These are phyloP conservation scores for Candida golubevii DNA, from an alignment of 805 yeast genomes.

Conservation along the genomic window DNA sequence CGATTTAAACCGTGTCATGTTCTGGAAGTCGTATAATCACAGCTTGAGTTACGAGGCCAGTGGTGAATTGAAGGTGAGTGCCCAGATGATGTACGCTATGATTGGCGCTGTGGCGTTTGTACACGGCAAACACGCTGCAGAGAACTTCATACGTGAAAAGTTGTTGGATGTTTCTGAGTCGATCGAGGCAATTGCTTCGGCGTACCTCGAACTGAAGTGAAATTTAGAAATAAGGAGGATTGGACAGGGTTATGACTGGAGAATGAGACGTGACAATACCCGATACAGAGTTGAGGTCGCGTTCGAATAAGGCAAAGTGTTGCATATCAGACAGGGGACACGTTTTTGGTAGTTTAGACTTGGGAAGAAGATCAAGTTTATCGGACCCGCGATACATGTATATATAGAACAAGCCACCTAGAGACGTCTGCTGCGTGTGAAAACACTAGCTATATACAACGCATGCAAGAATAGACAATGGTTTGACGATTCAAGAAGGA, in stretches of 20 bases:
- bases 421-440: background rate
- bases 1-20: conserved; percentile 50
- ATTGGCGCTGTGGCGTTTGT: conserved; percentile 64
- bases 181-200: conserved; percentile 33
- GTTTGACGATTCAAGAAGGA: background rate
- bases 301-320: background rate
- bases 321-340: background rate
- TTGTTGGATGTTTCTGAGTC: conserved; percentile 32
- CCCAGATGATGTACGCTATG: conserved; percentile 55
- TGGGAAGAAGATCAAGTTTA: background rate
- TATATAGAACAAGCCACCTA: background rate
- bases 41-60: conserved; percentile 41
- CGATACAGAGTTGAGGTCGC: no score
- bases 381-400: background rate
- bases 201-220: conserved; percentile 20
- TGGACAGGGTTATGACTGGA: background rate
- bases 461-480: background rate
- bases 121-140: conserved; percentile 59
- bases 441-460: background rate
- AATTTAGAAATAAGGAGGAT: background rate
- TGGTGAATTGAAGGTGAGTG: conserved; percentile 54
- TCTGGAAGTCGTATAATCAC: conserved; percentile 61
- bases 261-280: background rate
- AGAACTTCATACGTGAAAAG: conserved; percentile 51
- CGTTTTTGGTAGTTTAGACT: no score